Percentiles rank a stretch among this genome's conserved stretches.
Conservation (phyloP, 2,329 filamentous ascomycete genomes). For the Sporothrix brunneoviolacea region DNA sequence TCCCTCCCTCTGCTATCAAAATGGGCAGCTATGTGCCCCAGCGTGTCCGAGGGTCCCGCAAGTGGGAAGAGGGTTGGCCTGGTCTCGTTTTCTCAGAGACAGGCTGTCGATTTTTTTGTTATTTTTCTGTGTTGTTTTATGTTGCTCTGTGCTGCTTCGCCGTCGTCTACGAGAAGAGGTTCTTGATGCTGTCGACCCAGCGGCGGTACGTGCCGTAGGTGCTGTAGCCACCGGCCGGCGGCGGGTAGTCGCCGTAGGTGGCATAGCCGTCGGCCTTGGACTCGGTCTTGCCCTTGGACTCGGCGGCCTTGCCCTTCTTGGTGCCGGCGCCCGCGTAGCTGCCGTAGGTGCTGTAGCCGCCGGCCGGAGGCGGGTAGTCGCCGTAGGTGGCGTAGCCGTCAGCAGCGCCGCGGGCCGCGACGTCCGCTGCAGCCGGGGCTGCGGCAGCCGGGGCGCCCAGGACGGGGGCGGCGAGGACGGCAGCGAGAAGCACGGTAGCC, state of each 20-base stretch:
- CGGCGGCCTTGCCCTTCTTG: neutral
- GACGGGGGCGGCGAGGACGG: conserved; percentile 7
- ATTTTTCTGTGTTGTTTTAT: too few relatives aligned
- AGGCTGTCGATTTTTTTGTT: too few relatives aligned
- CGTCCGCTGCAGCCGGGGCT: conserved; percentile 3
- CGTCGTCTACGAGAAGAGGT: conserved; percentile 5
- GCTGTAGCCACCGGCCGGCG: conserved; percentile 4
- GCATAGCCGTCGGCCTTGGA: conserved; percentile 4
- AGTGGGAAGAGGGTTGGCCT: too few relatives aligned
- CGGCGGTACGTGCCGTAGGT: conserved; percentile 15
- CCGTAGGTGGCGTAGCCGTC: conserved; percentile 12
- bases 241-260: conserved; percentile 13
- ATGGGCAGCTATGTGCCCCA: too few relatives aligned
- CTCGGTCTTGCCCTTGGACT: neutral
- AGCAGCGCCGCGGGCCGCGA: neutral
- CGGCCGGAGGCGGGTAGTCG: conserved; percentile 6
- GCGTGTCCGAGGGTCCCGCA: too few relatives aligned
- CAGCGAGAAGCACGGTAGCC: conserved; percentile 5
- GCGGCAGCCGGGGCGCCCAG: conserved; percentile 2
- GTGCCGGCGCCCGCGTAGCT: neutral
- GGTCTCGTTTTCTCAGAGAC: too few relatives aligned
- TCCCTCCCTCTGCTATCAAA: too few relatives aligned
- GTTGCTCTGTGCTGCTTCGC: too few relatives aligned
- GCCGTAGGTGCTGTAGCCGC: neutral
- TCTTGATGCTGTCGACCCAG: conserved; percentile 13